A percentile compares a stretch with the other conserved stretches of the same genome.
phyloP scores from a whole-genome alignment of 306 rosid species.

The Vigna mungo region DNA sequence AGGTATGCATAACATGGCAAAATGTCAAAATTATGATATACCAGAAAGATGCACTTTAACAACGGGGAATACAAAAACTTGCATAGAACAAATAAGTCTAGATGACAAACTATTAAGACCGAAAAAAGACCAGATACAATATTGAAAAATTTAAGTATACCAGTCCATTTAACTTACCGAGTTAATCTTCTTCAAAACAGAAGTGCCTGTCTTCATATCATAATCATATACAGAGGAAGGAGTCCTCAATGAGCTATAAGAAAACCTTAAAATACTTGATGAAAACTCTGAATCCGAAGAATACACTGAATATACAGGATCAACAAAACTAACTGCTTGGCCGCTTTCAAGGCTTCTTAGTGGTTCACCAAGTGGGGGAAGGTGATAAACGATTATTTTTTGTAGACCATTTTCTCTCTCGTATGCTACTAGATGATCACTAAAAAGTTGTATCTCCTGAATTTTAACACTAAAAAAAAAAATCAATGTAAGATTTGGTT shows the following conservation, averaged over 20 bases:
- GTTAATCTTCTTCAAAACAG: conserved; percentile 82
- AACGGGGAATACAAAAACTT: conserved; percentile 12
- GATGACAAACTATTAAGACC: not conserved
- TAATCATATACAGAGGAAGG: conserved; percentile 86
- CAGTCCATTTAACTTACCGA: conserved; percentile 59
- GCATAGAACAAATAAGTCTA: conserved; percentile 20
- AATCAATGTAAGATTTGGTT: conserved; percentile 47
- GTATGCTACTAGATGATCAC: conserved; percentile 66
- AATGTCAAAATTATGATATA: conserved; percentile 32
- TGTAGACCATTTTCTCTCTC: conserved; percentile 90
- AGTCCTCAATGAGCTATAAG: conserved; percentile 87
- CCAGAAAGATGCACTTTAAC: conserved; percentile 25
- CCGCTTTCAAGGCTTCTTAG: conserved; percentile 68
- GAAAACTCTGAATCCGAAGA: conserved; percentile 68
- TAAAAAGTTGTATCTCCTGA: conserved; percentile 82
- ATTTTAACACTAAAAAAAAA: conserved; percentile 75
- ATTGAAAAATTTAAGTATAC: conserved; percentile 32
- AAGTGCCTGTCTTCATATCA: conserved; percentile 76
- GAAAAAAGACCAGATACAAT: conserved; percentile 28
- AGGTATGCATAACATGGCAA: conserved; percentile 5
- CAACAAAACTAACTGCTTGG: conserved; percentile 65
- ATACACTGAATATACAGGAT: conserved; percentile 77
- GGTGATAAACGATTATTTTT: conserved; percentile 69
- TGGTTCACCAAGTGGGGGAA: conserved; percentile 74
- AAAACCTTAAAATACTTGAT: conserved; percentile 74